These are phyloP conservation scores for Drechslerella coelobrocha DNA, from an alignment of 2,329 filamentous ascomycete species.

Conservation along the genomic window DNA sequence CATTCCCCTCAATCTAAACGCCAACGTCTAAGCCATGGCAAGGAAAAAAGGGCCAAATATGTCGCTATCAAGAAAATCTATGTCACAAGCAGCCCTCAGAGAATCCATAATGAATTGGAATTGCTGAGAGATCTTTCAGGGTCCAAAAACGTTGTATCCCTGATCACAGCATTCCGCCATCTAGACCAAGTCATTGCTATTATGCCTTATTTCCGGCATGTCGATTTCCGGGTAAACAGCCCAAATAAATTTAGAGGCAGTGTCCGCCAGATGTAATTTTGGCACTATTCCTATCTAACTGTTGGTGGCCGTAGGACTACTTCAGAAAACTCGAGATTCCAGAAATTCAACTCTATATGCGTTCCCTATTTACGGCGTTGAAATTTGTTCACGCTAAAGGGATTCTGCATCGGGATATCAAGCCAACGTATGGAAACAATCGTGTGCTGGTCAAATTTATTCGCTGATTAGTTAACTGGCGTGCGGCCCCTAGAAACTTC, in stretches of 20 bases:
- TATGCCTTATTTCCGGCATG: constrained; percentile 92
- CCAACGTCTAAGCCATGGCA: constrained; percentile 56
- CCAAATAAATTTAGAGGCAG: not conserved
- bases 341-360: constrained; percentile 89
- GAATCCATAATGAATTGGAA: constrained; percentile 96
- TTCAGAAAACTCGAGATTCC: constrained; percentile 85
- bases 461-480: not conserved
- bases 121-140: constrained; percentile 84
- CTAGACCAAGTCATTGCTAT: constrained; percentile 95
- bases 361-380: constrained; percentile 84
- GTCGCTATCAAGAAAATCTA: constrained; percentile 99
- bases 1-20: constrained; percentile 62
- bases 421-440: constrained; percentile 72
- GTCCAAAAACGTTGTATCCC: constrained; percentile 84
- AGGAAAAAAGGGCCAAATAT: constrained; percentile 69
- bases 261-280: not conserved
- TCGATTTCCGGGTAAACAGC: constrained; percentile 74
- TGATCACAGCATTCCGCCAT: constrained; percentile 95
- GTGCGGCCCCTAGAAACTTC: constrained; percentile 70
- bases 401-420: constrained; percentile 94
- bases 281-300: constrained; percentile 5
- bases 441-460: not conserved
- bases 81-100: constrained; percentile 89
- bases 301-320: constrained; percentile 66
- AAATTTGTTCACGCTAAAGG: constrained; percentile 79